Evolutionary conservation across 2,329 filamentous ascomycete genomes (phyloP), one percentile per base, ranked within the genome.

Genomic region (Ophiostoma australiae): DNA sequence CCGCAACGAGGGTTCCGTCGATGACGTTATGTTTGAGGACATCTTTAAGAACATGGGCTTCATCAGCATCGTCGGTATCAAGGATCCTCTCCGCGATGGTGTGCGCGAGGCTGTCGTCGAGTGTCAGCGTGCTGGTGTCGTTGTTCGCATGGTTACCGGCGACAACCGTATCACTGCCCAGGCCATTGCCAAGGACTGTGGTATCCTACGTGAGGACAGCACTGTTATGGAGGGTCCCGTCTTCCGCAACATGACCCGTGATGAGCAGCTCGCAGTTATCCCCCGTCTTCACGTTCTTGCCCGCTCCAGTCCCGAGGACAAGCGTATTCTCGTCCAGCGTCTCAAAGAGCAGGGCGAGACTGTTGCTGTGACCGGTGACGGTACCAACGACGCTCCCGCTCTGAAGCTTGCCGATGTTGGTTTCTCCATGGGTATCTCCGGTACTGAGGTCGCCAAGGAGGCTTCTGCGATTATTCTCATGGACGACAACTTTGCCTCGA

Each of bases 401-500:
- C 84, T 94, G 68, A 93, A 92, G 80, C 89, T 89, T 76, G 91
- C 91, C 7, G 91, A 94, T 77, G 90, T 94, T 68, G 91, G 91
- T 35, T 94, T 94, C 80, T 92, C 91, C 23, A 94, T 94, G 91
- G 91, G 91, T 75, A 92, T 94, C 70, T 86, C 91, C 17, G 91
- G 91, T 73, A 94, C 91, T 0, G 91, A 94, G 78, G 91, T 94
- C 55, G 91, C 91, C 66, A 94, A 94, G 80, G 91, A 94, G 79
- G 91, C 91, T 1, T 94, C 91, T 8, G 90, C 91, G 52, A 94
- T 94, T 73, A 93, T 94, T 75, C 83, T 94, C 17, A 93, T 94
- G 91, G 91, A 94, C 77, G 91, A 94, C 80, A 94, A 94, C 81
- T 94, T 94, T 80, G 86, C 89, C 37, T 93, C 91, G n/a, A 94